Base-by-base conservation (phyloP, 805 yeast species). In the Candida montana region DNA sequence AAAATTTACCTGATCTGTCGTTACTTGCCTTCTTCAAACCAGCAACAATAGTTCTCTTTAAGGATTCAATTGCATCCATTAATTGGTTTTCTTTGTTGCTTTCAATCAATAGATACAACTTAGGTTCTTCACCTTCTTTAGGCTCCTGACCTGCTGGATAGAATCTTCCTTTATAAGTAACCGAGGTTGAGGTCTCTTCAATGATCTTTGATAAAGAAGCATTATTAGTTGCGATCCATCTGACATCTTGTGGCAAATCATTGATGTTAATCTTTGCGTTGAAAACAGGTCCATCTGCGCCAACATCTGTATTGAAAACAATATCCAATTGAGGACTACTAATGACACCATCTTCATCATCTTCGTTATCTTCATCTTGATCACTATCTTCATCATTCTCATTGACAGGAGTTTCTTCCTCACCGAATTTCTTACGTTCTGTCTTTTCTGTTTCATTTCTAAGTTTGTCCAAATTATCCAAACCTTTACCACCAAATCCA, bases 401-500 rank as follows among this genome's bases (percentile, higher is more conserved):
- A 23, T 42, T 35, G 16, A 29, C 39, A 19, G 40, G 33, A 20
- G 46, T 59, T 6, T 53, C 62, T 7, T 64, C 72, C 23, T 63
- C 74, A 17, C 74, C 78, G 52, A 66, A 74, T 8, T 74, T 67
- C 43, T 64, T 65, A 40, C 76, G 63, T 51, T 81, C 83, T 24
- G 71, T 43, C 41, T 66, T 67, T 45, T 75, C 65, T 35, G 72
- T 68, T 36, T 68, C 68, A 33, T 74, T 74, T 43, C 93, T 63
- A 7, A 70, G 59, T 45, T 78, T 77, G 45, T 86, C 90, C 32
- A 90, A 64, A 47, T 82, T 83, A 33, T 82, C 91, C 39, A 90
- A 68, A 2, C 98, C 98, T 50, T 84, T 82, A 17, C 99, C 99
- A 4, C 96, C 95, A 65, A 89, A 93, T 0, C 99, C 99, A 41